A percentile compares a stretch with the other conserved stretches of the same genome.
phyloP scores from a whole-genome alignment of 1,139 yeast species.

The Zygosaccharomyces sapae region DNA sequence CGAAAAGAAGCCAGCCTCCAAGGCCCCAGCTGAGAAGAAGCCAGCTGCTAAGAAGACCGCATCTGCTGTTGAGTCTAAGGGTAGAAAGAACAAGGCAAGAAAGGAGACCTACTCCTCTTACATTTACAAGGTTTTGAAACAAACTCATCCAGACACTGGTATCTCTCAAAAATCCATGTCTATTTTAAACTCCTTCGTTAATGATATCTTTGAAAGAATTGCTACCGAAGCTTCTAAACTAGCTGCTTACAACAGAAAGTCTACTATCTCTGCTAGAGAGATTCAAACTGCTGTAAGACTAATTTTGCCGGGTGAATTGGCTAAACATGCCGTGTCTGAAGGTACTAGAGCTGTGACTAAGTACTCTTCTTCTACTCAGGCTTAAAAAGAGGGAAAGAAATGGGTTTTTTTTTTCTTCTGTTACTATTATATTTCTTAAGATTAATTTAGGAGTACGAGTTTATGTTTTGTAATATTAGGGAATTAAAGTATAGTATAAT shows the following conservation, averaged over 20 bases:
- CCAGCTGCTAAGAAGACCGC: conserved; percentile 96
- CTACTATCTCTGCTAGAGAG: conserved; percentile 98
- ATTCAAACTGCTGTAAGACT: conserved; percentile 99
- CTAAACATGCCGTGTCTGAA: conserved; percentile 98
- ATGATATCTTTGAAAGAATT: conserved; percentile 91
- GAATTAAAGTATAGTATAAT: conserved; percentile 8
- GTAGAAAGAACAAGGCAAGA: conserved; percentile 96
- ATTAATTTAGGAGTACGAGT: conserved; percentile 6
- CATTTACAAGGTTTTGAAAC: conserved; percentile 97
- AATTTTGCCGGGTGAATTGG: conserved; percentile 98
- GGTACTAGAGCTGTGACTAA: conserved; percentile 99
- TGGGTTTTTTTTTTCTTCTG: conserved; percentile 8
- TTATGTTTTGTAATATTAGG: conserved; percentile 24
- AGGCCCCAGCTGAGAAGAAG: conserved; percentile 98
- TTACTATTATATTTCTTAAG: neutral
- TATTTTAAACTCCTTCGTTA: conserved; percentile 97
- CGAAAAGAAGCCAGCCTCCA: conserved; percentile 98
- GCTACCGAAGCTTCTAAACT: conserved; percentile 98
- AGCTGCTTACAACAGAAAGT: conserved; percentile 99
- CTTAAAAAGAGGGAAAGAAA: conserved; percentile 15
- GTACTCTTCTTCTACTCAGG: conserved; percentile 74
- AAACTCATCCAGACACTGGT: conserved; percentile 99
- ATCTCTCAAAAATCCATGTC: conserved; percentile 99
- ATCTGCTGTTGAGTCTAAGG: conserved; percentile 62
- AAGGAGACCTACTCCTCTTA: conserved; percentile 98